Percentiles rank a stretch among this genome's conserved stretches.
These are phyloP conservation scores for Planoprotostelium fungivorum DNA, from an alignment of 78 protist species.

Conservation along the genomic window DNA sequence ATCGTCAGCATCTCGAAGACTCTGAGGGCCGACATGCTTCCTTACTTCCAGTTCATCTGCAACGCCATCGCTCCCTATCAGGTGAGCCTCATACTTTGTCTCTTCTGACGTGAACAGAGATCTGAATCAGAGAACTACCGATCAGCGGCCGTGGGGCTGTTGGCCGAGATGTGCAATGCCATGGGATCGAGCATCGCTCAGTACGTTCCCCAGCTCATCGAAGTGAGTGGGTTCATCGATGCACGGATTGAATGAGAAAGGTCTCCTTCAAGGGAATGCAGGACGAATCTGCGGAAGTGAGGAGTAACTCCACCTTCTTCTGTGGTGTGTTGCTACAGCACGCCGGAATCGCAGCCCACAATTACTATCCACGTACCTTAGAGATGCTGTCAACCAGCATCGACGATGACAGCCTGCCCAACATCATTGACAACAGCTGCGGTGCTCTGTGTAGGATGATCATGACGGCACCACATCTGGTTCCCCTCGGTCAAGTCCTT, in stretches of 20 bases:
- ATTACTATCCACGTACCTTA: conserved; percentile 6
- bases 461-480: neutral
- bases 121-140: neutral
- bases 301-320: conserved; percentile 13
- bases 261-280: conserved; percentile 5
- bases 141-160: neutral
- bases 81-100: neutral
- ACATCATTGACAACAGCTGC: conserved; percentile 32
- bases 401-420: neutral
- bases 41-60: neutral
- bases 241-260: neutral
- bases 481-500: conserved; percentile 16
- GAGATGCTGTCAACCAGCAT: conserved; percentile 25
- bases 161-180: neutral
- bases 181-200: neutral
- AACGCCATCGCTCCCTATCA: neutral
- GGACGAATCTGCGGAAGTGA: conserved; percentile 21
- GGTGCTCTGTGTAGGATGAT: conserved; percentile 48
- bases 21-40: neutral
- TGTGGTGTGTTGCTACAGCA: conserved; percentile 23
- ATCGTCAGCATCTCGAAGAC: neutral
- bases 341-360: conserved; percentile 9
- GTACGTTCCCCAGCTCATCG: neutral
- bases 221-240: neutral
- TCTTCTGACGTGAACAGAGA: neutral